phyloP scores from a whole-genome alignment of 2,329 filamentous ascomycete species.

The Karstenula rhodostoma region DNA sequence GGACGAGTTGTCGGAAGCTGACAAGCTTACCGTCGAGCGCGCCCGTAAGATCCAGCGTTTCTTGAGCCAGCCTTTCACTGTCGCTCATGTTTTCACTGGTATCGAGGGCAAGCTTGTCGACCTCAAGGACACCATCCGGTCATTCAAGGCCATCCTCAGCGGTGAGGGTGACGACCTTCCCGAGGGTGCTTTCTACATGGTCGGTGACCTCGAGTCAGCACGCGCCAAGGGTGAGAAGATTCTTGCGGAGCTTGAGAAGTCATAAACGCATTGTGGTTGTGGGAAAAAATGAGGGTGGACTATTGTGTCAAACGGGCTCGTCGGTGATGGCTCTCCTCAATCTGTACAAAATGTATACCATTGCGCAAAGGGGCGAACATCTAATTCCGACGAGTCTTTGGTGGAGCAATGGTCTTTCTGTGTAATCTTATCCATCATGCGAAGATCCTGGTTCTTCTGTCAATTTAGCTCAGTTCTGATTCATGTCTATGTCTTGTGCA shows the following conservation, averaged over 20 bases:
- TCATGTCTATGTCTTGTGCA: background rate
- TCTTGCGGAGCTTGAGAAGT: conserved; percentile 84
- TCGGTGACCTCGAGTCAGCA: conserved; percentile 92
- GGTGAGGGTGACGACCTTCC: conserved; percentile 97
- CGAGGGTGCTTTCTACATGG: conserved; percentile 96
- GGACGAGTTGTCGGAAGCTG: conserved; percentile 98
- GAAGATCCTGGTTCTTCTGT: conserved; percentile 43
- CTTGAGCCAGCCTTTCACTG: conserved; percentile 98
- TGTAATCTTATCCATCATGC: conserved; percentile 51
- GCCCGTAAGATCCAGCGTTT: conserved; percentile 99
- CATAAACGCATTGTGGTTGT: conserved; percentile 43
- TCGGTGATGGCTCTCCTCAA: conserved; percentile 41
- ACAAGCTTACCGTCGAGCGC: conserved; percentile 99
- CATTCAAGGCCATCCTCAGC: conserved; percentile 95
- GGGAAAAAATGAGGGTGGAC: conserved; percentile 44
- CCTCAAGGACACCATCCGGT: conserved; percentile 96
- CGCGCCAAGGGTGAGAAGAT: conserved; percentile 99
- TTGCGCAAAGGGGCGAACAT: conserved; percentile 41
- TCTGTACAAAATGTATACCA: conserved; percentile 50
- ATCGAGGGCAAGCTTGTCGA: conserved; percentile 98
- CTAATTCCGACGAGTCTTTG: conserved; percentile 39
- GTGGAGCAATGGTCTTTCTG: conserved; percentile 45
- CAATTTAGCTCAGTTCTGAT: conserved; percentile 16
- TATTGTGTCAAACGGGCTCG: conserved; percentile 43
- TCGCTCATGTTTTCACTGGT: conserved; percentile 83